Evolutionary conservation across 192 early-diverging fungal genomes (phyloP).

Genomic region (Dispira simplex): DNA sequence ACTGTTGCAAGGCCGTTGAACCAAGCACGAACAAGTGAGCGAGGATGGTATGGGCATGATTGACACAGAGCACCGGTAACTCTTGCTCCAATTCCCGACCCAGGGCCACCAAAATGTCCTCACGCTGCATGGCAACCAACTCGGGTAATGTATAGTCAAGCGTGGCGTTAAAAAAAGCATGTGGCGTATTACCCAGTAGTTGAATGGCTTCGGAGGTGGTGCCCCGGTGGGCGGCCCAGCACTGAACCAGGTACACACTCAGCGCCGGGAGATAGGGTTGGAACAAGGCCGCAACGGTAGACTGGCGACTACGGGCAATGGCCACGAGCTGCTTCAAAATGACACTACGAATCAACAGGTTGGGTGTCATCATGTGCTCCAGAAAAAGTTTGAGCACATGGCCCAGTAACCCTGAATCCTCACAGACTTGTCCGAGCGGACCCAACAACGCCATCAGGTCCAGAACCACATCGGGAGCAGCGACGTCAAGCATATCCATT

Average conservation of each 20-base stretch:
- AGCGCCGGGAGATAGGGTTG: background rate
- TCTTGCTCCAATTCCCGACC: background rate
- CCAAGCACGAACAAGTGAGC: background rate
- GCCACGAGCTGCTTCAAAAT: background rate
- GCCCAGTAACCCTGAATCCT: background rate
- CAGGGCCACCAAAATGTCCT: conserved; percentile 5
- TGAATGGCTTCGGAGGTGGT: background rate
- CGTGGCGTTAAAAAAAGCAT: background rate
- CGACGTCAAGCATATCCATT: conserved; percentile 8
- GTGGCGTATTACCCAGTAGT: background rate
- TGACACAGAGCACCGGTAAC: conserved; percentile 8
- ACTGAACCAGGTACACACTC: conserved; percentile 9
- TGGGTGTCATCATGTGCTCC: background rate
- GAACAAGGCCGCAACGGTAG: background rate
- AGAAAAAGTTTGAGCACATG: conserved; percentile 2
- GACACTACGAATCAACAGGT: conserved; percentile 2
- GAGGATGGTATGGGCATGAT: conserved; percentile 10
- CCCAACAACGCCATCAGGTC: conserved; percentile 3
- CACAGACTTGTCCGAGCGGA: background rate
- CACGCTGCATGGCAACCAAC: conserved; percentile 4
- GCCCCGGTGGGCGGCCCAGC: conserved; percentile 1
- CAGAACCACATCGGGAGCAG: background rate
- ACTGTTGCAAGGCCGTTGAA: background rate
- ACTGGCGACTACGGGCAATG: background rate
- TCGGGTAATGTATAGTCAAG: conserved; percentile 3